phyloP scores from a whole-genome alignment of 306 rosid genomes.

The Inga oerstediana region DNA sequence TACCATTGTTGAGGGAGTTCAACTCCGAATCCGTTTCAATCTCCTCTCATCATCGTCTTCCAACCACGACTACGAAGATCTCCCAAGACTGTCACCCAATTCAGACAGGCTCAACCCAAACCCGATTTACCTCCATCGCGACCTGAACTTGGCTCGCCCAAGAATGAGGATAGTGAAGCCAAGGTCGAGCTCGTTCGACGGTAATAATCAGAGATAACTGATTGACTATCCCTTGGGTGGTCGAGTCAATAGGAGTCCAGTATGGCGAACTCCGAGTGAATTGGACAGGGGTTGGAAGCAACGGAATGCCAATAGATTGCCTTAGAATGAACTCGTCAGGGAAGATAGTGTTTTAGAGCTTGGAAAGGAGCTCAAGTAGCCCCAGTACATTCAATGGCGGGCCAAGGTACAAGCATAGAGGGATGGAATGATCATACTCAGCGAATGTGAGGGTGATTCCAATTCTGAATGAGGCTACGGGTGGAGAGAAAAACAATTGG shows the following conservation, averaged over 20 bases:
- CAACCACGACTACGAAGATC: conserved; percentile 84
- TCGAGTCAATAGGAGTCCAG: too few species aligned
- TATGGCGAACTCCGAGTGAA: too few species aligned
- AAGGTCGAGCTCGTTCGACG: too few species aligned
- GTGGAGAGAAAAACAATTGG: too few species aligned
- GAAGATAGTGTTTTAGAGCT: conserved; percentile 85
- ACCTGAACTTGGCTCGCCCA: too few species aligned
- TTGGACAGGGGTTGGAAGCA: too few species aligned
- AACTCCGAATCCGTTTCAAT: conserved; percentile 73
- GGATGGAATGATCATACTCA: conserved; percentile 90
- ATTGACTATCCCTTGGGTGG: too few species aligned
- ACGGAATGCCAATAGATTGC: conserved; percentile 44
- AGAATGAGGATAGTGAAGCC: too few species aligned
- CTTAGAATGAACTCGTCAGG: conserved; percentile 95
- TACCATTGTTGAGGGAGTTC: conserved; percentile 58
- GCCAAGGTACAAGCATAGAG: conserved; percentile 75
- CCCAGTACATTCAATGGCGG: conserved; percentile 95
- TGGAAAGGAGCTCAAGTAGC: conserved; percentile 93
- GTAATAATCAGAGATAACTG: too few species aligned
- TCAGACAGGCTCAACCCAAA: too few species aligned
- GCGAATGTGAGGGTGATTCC: conserved; percentile 92
- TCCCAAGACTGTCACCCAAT: conserved; percentile 15
- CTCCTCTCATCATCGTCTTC: conserved; percentile 88
- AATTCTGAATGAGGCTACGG: conserved; percentile 50
- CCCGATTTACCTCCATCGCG: too few species aligned